These are phyloP conservation scores for Hippophae rhamnoides DNA, from an alignment of 306 rosid species.

Conservation along the genomic window DNA sequence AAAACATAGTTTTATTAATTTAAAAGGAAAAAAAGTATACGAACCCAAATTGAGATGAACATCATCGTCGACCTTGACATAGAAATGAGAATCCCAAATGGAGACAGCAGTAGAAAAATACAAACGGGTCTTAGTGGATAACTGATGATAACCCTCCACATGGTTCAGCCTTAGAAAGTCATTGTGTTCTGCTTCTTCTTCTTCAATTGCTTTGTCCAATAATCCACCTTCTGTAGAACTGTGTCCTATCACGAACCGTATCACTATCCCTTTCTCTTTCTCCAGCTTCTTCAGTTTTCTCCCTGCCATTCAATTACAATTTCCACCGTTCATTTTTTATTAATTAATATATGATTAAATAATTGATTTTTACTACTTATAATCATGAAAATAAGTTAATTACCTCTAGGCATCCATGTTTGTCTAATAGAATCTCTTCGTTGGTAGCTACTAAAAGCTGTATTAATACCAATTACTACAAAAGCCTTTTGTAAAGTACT, in stretches of 20 bases:
- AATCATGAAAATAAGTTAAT: too few species aligned
- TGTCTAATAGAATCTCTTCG: constrained; percentile 63
- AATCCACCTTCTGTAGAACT: constrained; percentile 51
- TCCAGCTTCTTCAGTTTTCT: constrained; percentile 43
- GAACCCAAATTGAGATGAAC: constrained; percentile 71
- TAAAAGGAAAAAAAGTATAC: background rate
- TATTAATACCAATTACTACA: constrained; percentile 79
- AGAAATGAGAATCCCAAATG: constrained; percentile 76
- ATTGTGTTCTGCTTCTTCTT: constrained; percentile 52
- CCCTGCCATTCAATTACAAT: constrained; percentile 24
- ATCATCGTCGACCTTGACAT: constrained; percentile 87
- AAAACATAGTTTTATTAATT: too few species aligned
- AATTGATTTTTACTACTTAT: too few species aligned
- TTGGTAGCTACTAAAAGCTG: constrained; percentile 78
- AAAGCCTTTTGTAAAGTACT: constrained; percentile 45
- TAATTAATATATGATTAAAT: too few species aligned
- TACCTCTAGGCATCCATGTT: constrained; percentile 83
- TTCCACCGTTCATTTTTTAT: too few species aligned
- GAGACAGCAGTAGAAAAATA: constrained; percentile 62
- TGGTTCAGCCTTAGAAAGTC: constrained; percentile 73
- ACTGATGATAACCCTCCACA: constrained; percentile 74
- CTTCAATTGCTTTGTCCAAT: constrained; percentile 61
- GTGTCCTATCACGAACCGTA: constrained; percentile 82
- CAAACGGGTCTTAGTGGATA: constrained; percentile 76
- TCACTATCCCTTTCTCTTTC: constrained; percentile 72